These are phyloP conservation scores for Vigna trinervia DNA, from an alignment of 306 rosid species.

Conservation along the genomic window DNA sequence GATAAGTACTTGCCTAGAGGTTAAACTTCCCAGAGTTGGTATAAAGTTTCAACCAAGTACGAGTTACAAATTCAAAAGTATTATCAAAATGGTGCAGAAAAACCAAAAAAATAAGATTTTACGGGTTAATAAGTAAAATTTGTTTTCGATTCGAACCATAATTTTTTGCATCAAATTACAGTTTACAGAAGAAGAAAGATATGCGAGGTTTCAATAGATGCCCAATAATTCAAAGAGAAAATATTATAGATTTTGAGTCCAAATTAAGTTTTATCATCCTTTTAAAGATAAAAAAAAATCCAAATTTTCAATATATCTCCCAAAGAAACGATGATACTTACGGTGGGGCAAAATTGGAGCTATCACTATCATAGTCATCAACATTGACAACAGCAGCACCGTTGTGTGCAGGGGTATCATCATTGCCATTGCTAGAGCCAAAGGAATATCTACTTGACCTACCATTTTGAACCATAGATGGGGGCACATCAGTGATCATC, in stretches of 20 bases:
- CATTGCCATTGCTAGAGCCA: conserved; percentile 75
- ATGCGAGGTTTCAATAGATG: neutral
- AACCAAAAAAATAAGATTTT: conserved; percentile 19
- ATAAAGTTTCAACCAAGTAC: neutral
- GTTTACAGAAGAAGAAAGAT: neutral
- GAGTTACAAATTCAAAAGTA: neutral
- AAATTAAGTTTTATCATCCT: conserved; percentile 17
- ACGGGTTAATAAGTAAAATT: conserved; percentile 5
- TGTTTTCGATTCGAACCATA: conserved; percentile 7
- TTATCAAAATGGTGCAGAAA: neutral
- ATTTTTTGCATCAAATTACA: neutral
- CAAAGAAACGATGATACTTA: conserved; percentile 53
- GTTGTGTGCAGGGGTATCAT: conserved; percentile 55
- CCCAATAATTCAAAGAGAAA: conserved; percentile 3
- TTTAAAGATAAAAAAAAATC: neutral
- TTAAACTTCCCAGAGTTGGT: neutral
- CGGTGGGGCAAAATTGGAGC: conserved; percentile 74
- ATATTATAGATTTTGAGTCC: neutral
- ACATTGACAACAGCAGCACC: conserved; percentile 53
- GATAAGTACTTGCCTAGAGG: conserved; percentile 15
- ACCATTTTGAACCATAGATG: conserved; percentile 62
- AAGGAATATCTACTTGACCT: conserved; percentile 70
- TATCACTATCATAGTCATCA: conserved; percentile 78
- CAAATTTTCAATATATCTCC: neutral
- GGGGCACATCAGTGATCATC: conserved; percentile 73